Evolutionary conservation across 2,329 filamentous ascomycete genomes (phyloP).

Genomic region (Phaeosphaeriaceae sp.): DNA sequence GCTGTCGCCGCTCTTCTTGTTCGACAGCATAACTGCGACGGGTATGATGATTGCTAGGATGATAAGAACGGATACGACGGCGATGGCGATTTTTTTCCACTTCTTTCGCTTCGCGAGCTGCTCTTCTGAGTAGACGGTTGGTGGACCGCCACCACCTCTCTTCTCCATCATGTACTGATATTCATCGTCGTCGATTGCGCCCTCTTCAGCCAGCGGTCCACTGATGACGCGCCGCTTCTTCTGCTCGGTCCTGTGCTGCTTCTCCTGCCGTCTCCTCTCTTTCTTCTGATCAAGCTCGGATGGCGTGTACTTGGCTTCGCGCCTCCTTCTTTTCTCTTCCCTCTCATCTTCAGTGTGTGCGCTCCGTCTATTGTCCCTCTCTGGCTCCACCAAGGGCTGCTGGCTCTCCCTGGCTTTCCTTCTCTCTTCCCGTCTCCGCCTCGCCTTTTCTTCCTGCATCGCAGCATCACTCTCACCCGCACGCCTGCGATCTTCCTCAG

Average conservation of each 20-base stretch:
- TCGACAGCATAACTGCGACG: slow-evolving; percentile 54
- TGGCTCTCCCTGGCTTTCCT: slow-evolving; percentile 41
- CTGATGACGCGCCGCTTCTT: slow-evolving; percentile 54
- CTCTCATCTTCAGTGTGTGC: slow-evolving; percentile 38
- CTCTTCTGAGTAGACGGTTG: slow-evolving; percentile 48
- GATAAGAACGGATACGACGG: slow-evolving; percentile 46
- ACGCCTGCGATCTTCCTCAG: slow-evolving; percentile 36
- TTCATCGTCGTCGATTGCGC: slow-evolving; percentile 52
- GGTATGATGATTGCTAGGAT: slow-evolving; percentile 57
- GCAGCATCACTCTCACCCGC: slow-evolving; percentile 29
- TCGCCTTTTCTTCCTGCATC: slow-evolving; percentile 29
- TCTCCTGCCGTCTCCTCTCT: slow-evolving; percentile 51
- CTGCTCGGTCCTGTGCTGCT: slow-evolving; percentile 36
- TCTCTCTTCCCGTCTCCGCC: slow-evolving; percentile 37
- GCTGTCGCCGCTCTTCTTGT: slow-evolving; percentile 48
- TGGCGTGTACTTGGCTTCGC: slow-evolving; percentile 46
- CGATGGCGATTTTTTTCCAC: slow-evolving; percentile 61
- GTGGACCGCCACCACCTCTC: slow-evolving; percentile 46
- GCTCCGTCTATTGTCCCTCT: slow-evolving; percentile 19
- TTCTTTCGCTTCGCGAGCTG: slow-evolving; percentile 49
- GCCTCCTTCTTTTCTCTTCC: slow-evolving; percentile 35
- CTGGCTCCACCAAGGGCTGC: slow-evolving; percentile 24
- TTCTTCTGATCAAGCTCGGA: slow-evolving; percentile 47
- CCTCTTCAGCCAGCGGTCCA: slow-evolving; percentile 55
- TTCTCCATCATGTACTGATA: slow-evolving; percentile 50